Conservation (phyloP, 208 protist genomes). For the Naegleria lovaniensis region DNA sequence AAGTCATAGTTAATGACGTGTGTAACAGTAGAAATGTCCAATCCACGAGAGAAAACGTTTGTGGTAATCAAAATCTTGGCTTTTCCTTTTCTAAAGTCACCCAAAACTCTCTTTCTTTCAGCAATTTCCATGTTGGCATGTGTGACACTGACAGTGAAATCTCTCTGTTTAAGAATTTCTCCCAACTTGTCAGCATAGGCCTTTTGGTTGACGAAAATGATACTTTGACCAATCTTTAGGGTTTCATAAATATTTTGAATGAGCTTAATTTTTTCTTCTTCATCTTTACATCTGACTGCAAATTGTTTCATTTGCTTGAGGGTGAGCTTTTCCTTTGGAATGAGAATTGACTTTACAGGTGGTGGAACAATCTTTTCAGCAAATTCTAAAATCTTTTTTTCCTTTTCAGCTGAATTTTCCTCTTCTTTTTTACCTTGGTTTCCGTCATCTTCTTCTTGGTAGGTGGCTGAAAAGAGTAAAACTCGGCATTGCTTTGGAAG, state of each 20-base stretch:
- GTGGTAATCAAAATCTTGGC: slow-evolving; percentile 26
- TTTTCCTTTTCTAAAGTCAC: background rate
- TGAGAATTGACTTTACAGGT: slow-evolving; percentile 89
- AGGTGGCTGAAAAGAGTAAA: slow-evolving; percentile 95
- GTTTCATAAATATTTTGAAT: background rate
- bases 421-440: background rate
- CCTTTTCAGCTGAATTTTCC: slow-evolving; percentile 39
- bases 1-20: slow-evolving; percentile 56
- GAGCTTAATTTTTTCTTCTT: background rate
- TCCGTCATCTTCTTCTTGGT: slow-evolving; percentile 42
- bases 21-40: slow-evolving; percentile 52
- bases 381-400: slow-evolving; percentile 93
- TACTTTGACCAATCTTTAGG: slow-evolving; percentile 13
- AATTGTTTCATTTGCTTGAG: background rate
- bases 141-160: background rate
- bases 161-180: background rate
- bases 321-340: background rate
- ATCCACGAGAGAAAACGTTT: slow-evolving; percentile 33
- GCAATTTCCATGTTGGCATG: background rate
- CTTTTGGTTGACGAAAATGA: slow-evolving; percentile 27
- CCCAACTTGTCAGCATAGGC: background rate
- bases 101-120: background rate
- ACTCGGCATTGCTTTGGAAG: slow-evolving; percentile 73
- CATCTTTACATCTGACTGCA: background rate
- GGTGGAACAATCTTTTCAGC: slow-evolving; percentile 97